Conservation (phyloP, 495 filamentous ascomycete species). For the Penicillium simplicissimum region DNA sequence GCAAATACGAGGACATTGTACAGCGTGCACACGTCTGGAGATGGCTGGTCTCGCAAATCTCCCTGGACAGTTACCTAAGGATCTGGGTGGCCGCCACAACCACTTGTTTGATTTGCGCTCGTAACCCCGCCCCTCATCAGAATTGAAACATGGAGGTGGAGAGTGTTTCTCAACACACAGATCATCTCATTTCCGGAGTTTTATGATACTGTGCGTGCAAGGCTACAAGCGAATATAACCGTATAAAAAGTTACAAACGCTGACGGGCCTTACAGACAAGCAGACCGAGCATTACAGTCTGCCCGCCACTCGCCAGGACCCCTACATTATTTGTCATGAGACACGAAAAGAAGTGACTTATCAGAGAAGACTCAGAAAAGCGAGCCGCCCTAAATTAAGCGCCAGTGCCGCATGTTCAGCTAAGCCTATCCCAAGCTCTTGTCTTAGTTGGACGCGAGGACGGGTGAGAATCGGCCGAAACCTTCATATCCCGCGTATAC, state of each 20-base stretch:
- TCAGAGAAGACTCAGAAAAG: conserved; percentile 5
- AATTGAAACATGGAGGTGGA: not conserved
- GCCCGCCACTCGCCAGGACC: not conserved
- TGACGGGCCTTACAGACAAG: not conserved
- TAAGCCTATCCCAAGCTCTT: not conserved
- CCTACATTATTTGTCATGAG: not conserved
- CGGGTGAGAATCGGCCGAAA: not conserved
- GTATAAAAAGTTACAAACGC: not conserved
- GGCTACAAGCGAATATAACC: not conserved
- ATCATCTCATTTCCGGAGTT: no score
- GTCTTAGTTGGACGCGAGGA: conserved; percentile 5
- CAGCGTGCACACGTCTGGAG: not conserved
- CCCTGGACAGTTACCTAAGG: not conserved
- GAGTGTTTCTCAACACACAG: not conserved
- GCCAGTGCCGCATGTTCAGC: not conserved
- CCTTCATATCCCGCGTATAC: not conserved
- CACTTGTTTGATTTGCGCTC: not conserved
- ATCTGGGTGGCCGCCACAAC: not conserved
- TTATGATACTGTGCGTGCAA: not conserved
- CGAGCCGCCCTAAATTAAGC: not conserved
- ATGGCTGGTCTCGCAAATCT: not conserved
- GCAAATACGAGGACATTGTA: not conserved
- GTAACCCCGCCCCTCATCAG: not conserved
- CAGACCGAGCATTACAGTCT: not conserved
- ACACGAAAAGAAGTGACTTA: not conserved